Evolutionary conservation across 306 rosid species (phyloP), one percentile per base, ranked within the genome.

Genomic region (Quercus bicolor): DNA sequence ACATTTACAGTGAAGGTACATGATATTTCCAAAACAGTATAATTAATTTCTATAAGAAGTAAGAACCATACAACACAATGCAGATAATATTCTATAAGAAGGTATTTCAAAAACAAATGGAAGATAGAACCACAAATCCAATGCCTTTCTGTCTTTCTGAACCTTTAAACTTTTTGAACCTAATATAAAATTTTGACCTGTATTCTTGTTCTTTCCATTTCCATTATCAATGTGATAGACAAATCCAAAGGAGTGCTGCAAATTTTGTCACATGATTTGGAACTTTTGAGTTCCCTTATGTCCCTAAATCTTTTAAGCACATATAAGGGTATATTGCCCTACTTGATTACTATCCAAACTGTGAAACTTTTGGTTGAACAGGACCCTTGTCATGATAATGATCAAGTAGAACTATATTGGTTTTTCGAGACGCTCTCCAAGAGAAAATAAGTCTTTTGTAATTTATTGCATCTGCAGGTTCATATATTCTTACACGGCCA

Each of bases 351-450:
- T 5, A 19, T 87, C 80, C 80, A 16, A 3, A 4, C 48, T 52
- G 83, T 4, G 37, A 2, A 15, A 81, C 86, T 40, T 77, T 23
- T 10, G 85, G 78, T 24, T 5, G 0, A 1, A 45, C 3, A 56
- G 6, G 2, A 71, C 48, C 57, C 6, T 0, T 4, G 69, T 83
- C 87, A 37, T 16, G 1, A 18, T 0, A 0, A 69, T 76, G 19
- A 3, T 52, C 79, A 72, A 4, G 34, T 1, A 79, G 1, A 37
- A 5, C 1, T 0, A 88, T 24, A 5, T 0, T 19, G 28, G 76
- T 83, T 0, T 2, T 2, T 16, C 66, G 61, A 0, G 81, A 73
- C 2, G 20, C 64, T 26, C 56, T 76, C 91, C 84, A 88, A 12
- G 79, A 28, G 4, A 8, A 21, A 45, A 88, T 26, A 10, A 76